These are phyloP conservation scores for Quercus tomentella DNA, from an alignment of 331 rosid species.

Conservation along the genomic window DNA sequence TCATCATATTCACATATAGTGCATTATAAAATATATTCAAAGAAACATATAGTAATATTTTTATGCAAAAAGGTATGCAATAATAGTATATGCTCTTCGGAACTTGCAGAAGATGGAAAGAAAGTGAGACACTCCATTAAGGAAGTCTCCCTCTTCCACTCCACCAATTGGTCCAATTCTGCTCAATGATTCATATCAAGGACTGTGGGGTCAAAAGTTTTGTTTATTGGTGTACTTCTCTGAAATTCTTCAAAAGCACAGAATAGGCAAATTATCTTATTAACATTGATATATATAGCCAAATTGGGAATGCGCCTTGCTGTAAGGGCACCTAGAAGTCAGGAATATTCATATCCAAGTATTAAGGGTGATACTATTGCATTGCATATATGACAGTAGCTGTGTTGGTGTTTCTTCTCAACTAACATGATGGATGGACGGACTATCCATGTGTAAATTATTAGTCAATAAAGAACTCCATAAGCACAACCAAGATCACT, in stretches of 20 bases:
- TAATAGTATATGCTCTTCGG: not conserved
- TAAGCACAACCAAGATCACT: not conserved
- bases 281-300: too few species aligned
- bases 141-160: not conserved
- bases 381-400: not conserved
- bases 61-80: not conserved
- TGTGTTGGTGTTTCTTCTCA: not conserved
- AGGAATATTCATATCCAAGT: not conserved
- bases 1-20: not conserved
- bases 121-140: not conserved
- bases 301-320: not conserved
- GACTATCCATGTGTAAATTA: not conserved
- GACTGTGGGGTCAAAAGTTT: not conserved
- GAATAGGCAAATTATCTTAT: not conserved
- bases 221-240: not conserved
- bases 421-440: not conserved
- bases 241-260: not conserved
- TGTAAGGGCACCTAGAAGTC: not conserved
- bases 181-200: not conserved
- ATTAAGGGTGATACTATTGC: not conserved
- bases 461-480: not conserved
- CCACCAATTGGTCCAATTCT: not conserved
- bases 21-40: not conserved
- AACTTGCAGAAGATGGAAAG: not conserved
- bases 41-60: not conserved